A percentile compares a stretch with the other conserved stretches of the same genome.
Evolutionary conservation across 164 flowering plant genomes (phyloP).

Genomic region (Protea cynaroides): DNA sequence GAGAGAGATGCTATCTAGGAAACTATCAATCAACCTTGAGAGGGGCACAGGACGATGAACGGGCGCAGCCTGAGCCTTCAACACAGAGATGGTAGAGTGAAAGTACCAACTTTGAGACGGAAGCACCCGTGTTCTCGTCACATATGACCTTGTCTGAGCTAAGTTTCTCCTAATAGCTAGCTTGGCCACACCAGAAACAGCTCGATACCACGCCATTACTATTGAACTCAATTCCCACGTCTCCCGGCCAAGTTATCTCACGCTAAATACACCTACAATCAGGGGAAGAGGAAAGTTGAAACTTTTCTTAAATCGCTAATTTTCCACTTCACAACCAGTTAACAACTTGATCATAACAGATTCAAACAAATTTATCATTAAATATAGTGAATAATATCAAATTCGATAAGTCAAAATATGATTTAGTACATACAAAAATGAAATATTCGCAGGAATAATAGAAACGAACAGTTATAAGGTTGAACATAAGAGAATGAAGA

Average conservation of each 20-base stretch:
- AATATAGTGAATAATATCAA: too few species aligned
- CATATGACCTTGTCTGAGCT: slow-evolving; percentile 40
- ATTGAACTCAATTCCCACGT: neutral
- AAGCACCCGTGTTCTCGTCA: slow-evolving; percentile 27
- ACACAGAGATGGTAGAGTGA: slow-evolving; percentile 42
- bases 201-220: slow-evolving; percentile 80
- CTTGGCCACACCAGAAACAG: slow-evolving; percentile 54
- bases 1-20: slow-evolving; percentile 95
- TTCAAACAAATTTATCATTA: too few species aligned
- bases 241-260: too few species aligned
- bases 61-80: slow-evolving; percentile 64
- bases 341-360: too few species aligned
- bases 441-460: too few species aligned
- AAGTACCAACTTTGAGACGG: slow-evolving; percentile 40
- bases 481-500: too few species aligned
- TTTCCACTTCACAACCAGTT: too few species aligned
- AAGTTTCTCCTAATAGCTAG: slow-evolving; percentile 59
- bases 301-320: too few species aligned
- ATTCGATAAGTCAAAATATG: neutral
- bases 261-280: too few species aligned
- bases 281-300: too few species aligned
- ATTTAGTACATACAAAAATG: too few species aligned
- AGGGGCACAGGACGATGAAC: slow-evolving; percentile 88
- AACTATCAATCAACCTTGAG: slow-evolving; percentile 80
- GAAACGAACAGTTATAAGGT: too few species aligned